phyloP scores from a whole-genome alignment of 2,329 filamentous ascomycete genomes.

The Neofusicoccum laricinum region DNA sequence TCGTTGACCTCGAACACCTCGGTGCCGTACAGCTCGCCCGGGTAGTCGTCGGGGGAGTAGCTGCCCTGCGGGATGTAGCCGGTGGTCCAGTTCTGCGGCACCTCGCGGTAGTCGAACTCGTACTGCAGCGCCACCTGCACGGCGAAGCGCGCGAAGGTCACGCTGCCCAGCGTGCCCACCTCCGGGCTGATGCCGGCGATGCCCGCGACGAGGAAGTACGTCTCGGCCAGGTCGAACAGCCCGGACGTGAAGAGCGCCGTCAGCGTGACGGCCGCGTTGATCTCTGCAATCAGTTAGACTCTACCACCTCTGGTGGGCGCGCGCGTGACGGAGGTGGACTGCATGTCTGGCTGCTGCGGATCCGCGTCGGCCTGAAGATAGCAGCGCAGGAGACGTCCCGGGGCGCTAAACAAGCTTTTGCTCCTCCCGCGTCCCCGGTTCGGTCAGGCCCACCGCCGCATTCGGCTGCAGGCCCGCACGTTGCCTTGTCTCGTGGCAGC shows the following conservation, averaged over 20 bases:
- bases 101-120: conserved; percentile 69
- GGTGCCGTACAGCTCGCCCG: conserved; percentile 38
- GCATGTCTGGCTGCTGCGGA: neutral
- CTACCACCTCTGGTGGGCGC: neutral
- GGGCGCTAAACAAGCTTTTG: neutral
- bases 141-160: conserved; percentile 66
- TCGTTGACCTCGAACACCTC: conserved; percentile 44
- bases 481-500: neutral
- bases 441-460: neutral
- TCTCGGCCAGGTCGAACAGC: conserved; percentile 61
- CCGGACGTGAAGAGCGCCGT: conserved; percentile 61
- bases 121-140: conserved; percentile 75
- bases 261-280: conserved; percentile 70
- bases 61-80: conserved; percentile 68
- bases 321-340: too few species aligned
- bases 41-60: conserved; percentile 46
- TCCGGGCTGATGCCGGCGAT: conserved; percentile 74
- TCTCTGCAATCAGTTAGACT: conserved; percentile 46
- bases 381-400: neutral
- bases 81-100: conserved; percentile 62
- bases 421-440: neutral
- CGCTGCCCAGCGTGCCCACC: conserved; percentile 61
- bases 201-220: conserved; percentile 70
- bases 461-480: neutral
- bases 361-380: neutral